A percentile compares a stretch with the other conserved stretches of the same genome.
These are phyloP conservation scores for Nicotiana obtusifolia DNA, from an alignment of 257 asterid species.

Conservation along the genomic window DNA sequence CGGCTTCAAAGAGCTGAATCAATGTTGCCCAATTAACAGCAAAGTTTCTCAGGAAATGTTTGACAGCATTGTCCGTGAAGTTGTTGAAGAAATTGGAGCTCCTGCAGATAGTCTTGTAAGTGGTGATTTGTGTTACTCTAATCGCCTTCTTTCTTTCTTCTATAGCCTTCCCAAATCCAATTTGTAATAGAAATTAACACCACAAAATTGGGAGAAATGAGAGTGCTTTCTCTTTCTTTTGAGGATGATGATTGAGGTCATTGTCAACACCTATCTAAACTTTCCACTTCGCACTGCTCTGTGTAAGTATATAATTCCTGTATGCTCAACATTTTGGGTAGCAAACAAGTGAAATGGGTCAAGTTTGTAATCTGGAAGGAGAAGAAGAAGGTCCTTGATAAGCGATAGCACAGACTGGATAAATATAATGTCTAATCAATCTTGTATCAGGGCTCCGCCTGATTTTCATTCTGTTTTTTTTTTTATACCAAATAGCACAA, in stretches of 20 bases:
- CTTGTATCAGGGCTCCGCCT: neutral
- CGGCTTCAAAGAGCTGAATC: constrained; percentile 23
- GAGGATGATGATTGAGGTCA: too few species aligned
- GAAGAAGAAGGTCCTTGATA: neutral
- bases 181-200: neutral
- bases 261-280: neutral
- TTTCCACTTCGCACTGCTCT: neutral
- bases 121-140: constrained; percentile 5
- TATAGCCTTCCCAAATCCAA: neutral
- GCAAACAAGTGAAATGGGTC: neutral
- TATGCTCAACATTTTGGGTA: neutral
- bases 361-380: neutral
- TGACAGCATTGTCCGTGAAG: constrained; percentile 86
- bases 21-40: constrained; percentile 31
- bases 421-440: neutral
- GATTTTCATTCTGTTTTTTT: neutral
- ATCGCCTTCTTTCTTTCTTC: neutral
- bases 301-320: neutral
- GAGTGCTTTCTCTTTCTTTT: neutral
- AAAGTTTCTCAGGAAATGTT: constrained; percentile 87
- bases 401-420: neutral
- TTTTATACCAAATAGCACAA: neutral
- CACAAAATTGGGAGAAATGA: neutral
- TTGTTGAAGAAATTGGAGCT: constrained; percentile 95
- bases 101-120: constrained; percentile 65